These are phyloP conservation scores for Amoebophrya sp. DNA, from an alignment of 169 alveolate species.

Conservation along the genomic window DNA sequence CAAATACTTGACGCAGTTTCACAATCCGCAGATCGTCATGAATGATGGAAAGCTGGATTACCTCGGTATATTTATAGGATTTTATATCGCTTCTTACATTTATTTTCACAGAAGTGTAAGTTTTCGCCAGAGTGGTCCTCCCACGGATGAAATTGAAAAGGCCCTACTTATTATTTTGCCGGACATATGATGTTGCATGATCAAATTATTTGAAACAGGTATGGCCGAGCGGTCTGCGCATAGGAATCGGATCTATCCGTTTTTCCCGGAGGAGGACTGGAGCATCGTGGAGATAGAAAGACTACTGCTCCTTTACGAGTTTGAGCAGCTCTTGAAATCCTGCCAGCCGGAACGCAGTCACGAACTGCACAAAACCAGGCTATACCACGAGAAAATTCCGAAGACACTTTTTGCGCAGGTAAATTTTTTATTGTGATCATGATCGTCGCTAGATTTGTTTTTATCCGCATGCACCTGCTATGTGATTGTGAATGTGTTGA, in stretches of 20 bases:
- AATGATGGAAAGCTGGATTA: background rate
- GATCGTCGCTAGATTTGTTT: too few species aligned
- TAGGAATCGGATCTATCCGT: background rate
- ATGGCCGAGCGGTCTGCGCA: slow-evolving; percentile 3
- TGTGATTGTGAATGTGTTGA: too few species aligned
- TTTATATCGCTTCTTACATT: too few species aligned
- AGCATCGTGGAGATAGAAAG: background rate
- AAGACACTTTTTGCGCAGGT: background rate
- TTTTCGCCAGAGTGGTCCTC: too few species aligned
- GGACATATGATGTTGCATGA: too few species aligned
- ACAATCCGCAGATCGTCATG: background rate
- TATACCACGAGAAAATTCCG: background rate
- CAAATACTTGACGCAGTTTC: background rate
- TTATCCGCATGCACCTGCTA: too few species aligned
- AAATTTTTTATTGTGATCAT: background rate
- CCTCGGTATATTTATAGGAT: too few species aligned
- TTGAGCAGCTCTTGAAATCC: background rate
- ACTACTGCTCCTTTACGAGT: background rate
- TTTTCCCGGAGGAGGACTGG: background rate
- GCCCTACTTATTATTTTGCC: too few species aligned
- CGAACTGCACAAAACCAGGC: background rate
- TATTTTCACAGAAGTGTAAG: too few species aligned
- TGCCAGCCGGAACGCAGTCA: background rate
- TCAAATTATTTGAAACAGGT: too few species aligned
- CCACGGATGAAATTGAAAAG: too few species aligned